Base-by-base conservation (phyloP, 202 grass and related monocot species). In the Panicum virgatum region DNA sequence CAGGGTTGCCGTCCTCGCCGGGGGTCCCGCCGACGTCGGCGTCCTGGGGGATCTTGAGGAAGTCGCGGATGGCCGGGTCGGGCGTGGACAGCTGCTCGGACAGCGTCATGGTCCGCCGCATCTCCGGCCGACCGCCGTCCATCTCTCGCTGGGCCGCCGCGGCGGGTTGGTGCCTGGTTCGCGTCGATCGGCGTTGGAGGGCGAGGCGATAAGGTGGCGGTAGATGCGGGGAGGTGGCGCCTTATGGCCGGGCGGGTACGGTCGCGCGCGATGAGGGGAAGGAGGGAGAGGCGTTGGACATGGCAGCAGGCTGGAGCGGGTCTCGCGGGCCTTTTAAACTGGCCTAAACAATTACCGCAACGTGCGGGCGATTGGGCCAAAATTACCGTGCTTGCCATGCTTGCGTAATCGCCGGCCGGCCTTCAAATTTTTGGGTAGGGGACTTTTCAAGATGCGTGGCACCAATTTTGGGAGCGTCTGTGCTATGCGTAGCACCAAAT, bases 51-150 rank as follows among this genome's bases (percentile, higher is more conserved):
- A 82, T 53, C 44, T 81, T 86, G 68, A 94, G 80, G 58, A 85
- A 51, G 19, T 90, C 85, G 42, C 83, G 78, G 42, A 94, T 88
- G 23, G 84, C 82, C 26, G 72, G 66, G 39, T 93, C 85, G 0
- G 84, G 68, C 40, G 53, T 73, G 73, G 88, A 66, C 40, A 93
- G 80, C 87, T 90, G 92, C 36, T 98, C 88, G 20, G 90, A 88
- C 26, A 98, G 90, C 74, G 88, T 94, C 67, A 89, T 77, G 30
- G 84, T 80, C 57, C 86, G 86, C 45, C 71, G 88, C 69, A 83
- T 48, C 68, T 89, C 92, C 83, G 70, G 86, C 38, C 80, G 14
- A 20, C 81, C 51, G 45, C 62, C 76, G 46, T 89, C 78, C 83
- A 86, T 90, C 9, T 42, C 45, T 12, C 54, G 51, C 4, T 7